A percentile compares a stretch with the other conserved stretches of the same genome.
Evolutionary conservation across 2,329 filamentous ascomycete species (phyloP).

Genomic region (Geosmithia putterillii): DNA sequence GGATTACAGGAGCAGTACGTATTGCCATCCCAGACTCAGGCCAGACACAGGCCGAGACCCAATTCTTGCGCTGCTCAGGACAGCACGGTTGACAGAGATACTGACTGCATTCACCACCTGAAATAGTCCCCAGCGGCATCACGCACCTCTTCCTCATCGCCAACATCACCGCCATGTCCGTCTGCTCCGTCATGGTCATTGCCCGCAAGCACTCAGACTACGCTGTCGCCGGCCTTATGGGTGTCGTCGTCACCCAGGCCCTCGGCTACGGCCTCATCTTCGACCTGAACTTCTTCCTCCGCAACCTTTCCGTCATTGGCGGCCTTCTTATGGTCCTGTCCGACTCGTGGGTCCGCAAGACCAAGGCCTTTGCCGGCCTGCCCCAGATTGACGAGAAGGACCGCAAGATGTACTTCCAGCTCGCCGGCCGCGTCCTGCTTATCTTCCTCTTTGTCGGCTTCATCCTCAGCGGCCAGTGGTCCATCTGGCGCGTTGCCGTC

Average conservation of each 20-base stretch:
- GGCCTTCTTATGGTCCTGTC: constrained; percentile 96
- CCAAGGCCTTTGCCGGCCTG: constrained; percentile 88
- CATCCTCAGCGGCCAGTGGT: constrained; percentile 91
- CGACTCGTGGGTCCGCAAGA: constrained; percentile 96
- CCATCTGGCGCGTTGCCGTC: constrained; percentile 74
- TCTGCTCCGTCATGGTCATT: constrained; percentile 79
- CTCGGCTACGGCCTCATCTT: constrained; percentile 97
- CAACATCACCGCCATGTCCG: constrained; percentile 81
- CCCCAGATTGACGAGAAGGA: constrained; percentile 97
- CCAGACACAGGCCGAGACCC: not conserved
- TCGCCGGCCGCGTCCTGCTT: constrained; percentile 85
- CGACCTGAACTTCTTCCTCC: constrained; percentile 99
- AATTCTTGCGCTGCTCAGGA: not conserved
- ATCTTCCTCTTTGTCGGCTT: constrained; percentile 98
- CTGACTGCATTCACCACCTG: constrained; percentile 7
- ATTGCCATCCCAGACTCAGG: not conserved
- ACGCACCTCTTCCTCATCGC: constrained; percentile 86
- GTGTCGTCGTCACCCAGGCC: constrained; percentile 83
- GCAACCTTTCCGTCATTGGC: constrained; percentile 94
- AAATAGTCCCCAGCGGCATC: constrained; percentile 68
- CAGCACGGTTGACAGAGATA: too few relatives aligned
- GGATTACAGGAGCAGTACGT: constrained; percentile 86
- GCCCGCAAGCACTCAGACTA: constrained; percentile 86
- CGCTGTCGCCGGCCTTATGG: constrained; percentile 81
- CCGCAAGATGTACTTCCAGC: constrained; percentile 99